phyloP scores from a whole-genome alignment of 2,329 filamentous ascomycete genomes.

The Trichoderma oligosporum region DNA sequence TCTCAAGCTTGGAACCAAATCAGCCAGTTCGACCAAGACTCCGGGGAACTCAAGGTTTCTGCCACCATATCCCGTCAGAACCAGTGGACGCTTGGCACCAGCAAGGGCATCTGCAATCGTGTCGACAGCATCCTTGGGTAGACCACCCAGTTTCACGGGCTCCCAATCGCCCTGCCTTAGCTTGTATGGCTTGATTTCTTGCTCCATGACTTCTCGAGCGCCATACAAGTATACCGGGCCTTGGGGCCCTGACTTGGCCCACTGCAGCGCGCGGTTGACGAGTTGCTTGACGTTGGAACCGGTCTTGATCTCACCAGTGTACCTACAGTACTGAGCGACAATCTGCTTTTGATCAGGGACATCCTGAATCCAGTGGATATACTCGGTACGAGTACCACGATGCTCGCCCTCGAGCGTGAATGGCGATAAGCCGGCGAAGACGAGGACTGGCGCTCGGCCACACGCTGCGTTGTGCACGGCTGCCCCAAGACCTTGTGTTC shows the following conservation, averaged over 20 bases:
- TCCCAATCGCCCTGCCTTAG: constrained; percentile 69
- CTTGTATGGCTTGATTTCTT: constrained; percentile 70
- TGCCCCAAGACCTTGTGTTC: constrained; percentile 72
- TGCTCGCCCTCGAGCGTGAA: constrained; percentile 76
- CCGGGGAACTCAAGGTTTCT: constrained; percentile 61
- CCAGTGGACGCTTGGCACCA: constrained; percentile 60
- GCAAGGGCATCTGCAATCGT: constrained; percentile 61
- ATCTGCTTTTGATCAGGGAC: constrained; percentile 79
- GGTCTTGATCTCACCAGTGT: constrained; percentile 76
- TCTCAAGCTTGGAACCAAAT: constrained; percentile 63
- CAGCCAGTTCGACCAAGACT: constrained; percentile 63
- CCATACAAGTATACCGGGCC: constrained; percentile 78
- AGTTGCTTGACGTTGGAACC: constrained; percentile 86
- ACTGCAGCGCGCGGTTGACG: constrained; percentile 79
- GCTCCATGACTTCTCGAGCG: constrained; percentile 78
- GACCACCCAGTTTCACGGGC: constrained; percentile 62
- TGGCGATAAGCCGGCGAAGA: constrained; percentile 75
- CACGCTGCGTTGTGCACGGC: constrained; percentile 76
- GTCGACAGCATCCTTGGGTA: constrained; percentile 50
- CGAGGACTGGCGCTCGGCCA: constrained; percentile 68
- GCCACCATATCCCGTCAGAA: constrained; percentile 69
- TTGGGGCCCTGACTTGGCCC: constrained; percentile 70
- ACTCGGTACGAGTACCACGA: constrained; percentile 73
- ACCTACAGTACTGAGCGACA: constrained; percentile 79
- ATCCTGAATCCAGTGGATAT: constrained; percentile 84